These are phyloP conservation scores for Globisporangium parvum DNA, from an alignment of 352 stramenopile genomes.

Conservation along the genomic window DNA sequence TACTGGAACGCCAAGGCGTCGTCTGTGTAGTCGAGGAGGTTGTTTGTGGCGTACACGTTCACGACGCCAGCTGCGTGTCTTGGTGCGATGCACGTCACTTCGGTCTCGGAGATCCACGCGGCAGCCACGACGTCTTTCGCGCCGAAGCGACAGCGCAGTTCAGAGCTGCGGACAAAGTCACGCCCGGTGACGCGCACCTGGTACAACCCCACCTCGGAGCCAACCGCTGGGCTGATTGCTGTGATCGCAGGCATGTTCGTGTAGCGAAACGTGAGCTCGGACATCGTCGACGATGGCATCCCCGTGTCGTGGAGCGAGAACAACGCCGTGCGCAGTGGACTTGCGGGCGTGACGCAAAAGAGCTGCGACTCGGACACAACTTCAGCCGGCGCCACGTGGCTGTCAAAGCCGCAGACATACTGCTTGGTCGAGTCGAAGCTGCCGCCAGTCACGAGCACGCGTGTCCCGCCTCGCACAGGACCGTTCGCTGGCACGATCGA, in stretches of 20 bases:
- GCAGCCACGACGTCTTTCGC: constrained; percentile 20
- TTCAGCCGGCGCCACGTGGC: constrained; percentile 10
- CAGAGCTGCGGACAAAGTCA: constrained; percentile 27
- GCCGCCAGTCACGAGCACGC: constrained; percentile 27
- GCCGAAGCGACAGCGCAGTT: constrained; percentile 40
- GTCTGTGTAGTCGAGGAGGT: constrained; percentile 42
- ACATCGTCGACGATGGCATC: constrained; percentile 1
- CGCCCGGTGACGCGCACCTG: constrained; percentile 21
- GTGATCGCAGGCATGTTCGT: constrained; percentile 11
- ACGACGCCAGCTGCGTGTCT: constrained; percentile 23
- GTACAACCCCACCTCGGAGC: constrained; percentile 27
- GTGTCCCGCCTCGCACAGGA: constrained; percentile 27
- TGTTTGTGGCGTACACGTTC: constrained; percentile 44
- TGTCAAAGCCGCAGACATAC: constrained; percentile 28
- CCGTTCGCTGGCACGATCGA: constrained; percentile 28
- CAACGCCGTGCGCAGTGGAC: constrained; percentile 11
- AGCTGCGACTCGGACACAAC: constrained; percentile 25
- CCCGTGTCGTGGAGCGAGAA: constrained; percentile 18
- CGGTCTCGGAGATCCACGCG: constrained; percentile 26
- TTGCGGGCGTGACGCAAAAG: constrained; percentile 26
- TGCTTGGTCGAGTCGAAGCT: constrained; percentile 14
- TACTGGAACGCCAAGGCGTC: constrained; percentile 30
- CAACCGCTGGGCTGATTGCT: constrained; percentile 15
- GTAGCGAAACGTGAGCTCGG: constrained; percentile 18
- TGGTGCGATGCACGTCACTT: constrained; percentile 26